Evolutionary conservation across 2,329 filamentous ascomycete genomes (phyloP), one percentile per base, ranked within the genome.

Genomic region (Metarhizium anisopliae): DNA sequence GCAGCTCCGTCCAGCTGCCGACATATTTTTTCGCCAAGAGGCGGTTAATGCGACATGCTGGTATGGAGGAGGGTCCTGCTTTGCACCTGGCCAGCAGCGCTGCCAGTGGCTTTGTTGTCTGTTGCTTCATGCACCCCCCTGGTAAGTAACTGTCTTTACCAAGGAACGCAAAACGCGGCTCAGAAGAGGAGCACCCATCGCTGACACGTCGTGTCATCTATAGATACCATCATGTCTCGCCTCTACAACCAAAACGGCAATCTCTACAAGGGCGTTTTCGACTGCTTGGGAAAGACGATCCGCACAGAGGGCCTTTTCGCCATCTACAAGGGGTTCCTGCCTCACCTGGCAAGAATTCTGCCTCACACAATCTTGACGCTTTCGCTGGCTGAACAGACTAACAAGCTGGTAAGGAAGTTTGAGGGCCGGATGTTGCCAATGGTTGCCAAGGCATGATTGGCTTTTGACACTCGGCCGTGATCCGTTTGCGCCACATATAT

Each of bases 241-340:
- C 86, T 99, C 78, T 99, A 99, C 79, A 99, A 99, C 77, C 94
- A 99, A 72, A 95, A 92, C 59, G 94, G 94, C 53, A 95, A 96
- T 69, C 80, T 99, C n/a, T 99, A 99, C 78, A 86, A 82, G 63
- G 89, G 92, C 57, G 90, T 95, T 4, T 89, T 95, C 60, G 94
- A 99, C 74, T 99, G 94, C 70, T 73, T 97, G 58, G 83, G 82
- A 69, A 92, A 96, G 75, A 99, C 94, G 0, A 80, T 99, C 59
- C 87, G 86, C 68, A 96, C 90, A 0, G 94, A 99, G 70, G 94
- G 94, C 25, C 65, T 96, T 53, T 74, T 97, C 50, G 94, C 94
- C 59, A 89, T 99, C 57, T 99, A 99, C 79, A 99, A 99, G 78
- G 94, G 94, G 57, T 96, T 95, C 77, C 84, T 96, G 67, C 94